These are phyloP conservation scores for Phytopythium delawarense DNA, from an alignment of 352 stramenopile genomes.

Conservation along the genomic window DNA sequence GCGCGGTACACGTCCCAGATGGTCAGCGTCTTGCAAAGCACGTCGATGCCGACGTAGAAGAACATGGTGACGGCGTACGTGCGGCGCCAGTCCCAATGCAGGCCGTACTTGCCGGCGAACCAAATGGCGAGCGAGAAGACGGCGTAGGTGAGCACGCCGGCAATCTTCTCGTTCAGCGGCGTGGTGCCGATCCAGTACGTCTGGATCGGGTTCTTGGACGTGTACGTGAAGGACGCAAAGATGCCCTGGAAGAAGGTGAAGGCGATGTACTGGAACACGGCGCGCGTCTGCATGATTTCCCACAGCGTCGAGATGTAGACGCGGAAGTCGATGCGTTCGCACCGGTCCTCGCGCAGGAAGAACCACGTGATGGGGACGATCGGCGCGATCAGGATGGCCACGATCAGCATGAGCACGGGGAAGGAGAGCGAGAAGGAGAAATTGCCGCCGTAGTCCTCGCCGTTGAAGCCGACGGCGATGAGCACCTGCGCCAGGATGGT, in stretches of 20 bases:
- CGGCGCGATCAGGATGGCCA: constrained; percentile 20
- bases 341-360: constrained; percentile 36
- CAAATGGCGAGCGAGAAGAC: constrained; percentile 35
- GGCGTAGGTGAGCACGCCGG: constrained; percentile 22
- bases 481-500: constrained; percentile 34
- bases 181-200: constrained; percentile 38
- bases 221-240: constrained; percentile 34
- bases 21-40: constrained; percentile 30
- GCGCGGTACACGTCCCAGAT: constrained; percentile 48
- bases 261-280: constrained; percentile 47
- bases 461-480: constrained; percentile 45
- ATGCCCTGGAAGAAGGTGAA: constrained; percentile 39
- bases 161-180: constrained; percentile 35
- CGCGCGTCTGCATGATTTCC: constrained; percentile 41
- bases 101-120: constrained; percentile 45
- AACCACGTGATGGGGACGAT: constrained; percentile 40
- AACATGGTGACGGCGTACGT: constrained; percentile 30
- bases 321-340: constrained; percentile 25
- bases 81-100: constrained; percentile 53
- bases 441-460: constrained; percentile 38
- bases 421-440: constrained; percentile 45
- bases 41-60: constrained; percentile 31
- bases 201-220: constrained; percentile 35
- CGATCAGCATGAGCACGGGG: constrained; percentile 36
- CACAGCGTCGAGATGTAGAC: constrained; percentile 45